Evolutionary conservation across 306 rosid genomes (phyloP).

Genomic region (Biancaea sappan): DNA sequence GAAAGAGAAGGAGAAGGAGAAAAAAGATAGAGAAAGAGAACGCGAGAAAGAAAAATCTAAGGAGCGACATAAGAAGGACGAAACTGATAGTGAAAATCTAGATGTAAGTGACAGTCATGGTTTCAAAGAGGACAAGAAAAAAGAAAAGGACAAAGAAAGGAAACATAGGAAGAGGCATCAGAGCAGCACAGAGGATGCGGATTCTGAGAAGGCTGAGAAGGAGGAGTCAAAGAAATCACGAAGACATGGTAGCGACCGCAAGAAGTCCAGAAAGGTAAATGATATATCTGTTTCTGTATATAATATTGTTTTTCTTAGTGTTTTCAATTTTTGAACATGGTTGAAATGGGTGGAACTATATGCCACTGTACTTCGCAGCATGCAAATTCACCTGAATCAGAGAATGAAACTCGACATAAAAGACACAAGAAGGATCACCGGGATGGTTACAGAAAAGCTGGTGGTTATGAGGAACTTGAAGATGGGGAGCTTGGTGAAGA

Average conservation of each 20-base stretch:
- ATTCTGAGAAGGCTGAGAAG: constrained; percentile 90
- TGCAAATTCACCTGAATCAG: constrained; percentile 92
- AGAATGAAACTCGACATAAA: constrained; percentile 76
- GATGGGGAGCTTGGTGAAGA: constrained; percentile 98
- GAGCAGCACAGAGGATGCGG: constrained; percentile 71
- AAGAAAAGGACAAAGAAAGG: constrained; percentile 87
- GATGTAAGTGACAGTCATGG: constrained; percentile 64
- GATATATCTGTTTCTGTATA: constrained; percentile 11
- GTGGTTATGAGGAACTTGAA: constrained; percentile 85
- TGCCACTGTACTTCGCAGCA: constrained; percentile 55
- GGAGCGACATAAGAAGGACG: constrained; percentile 89
- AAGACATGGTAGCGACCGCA: constrained; percentile 91
- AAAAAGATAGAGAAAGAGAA: constrained; percentile 84
- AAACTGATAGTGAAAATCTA: constrained; percentile 78
- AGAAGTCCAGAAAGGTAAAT: constrained; percentile 81
- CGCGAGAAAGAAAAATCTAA: constrained; percentile 85
- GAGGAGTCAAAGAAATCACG: constrained; percentile 89
- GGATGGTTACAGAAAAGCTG: constrained; percentile 67
- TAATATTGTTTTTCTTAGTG: background rate
- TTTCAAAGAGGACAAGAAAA: constrained; percentile 89
- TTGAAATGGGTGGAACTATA: constrained; percentile 25
- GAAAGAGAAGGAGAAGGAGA: constrained; percentile 57
- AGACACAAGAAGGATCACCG: constrained; percentile 92
- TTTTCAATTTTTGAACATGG: constrained; percentile 14
- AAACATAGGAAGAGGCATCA: constrained; percentile 96